These are phyloP conservation scores for Mycena polygramma DNA, from an alignment of 768 basidiomycete species.

Conservation along the genomic window DNA sequence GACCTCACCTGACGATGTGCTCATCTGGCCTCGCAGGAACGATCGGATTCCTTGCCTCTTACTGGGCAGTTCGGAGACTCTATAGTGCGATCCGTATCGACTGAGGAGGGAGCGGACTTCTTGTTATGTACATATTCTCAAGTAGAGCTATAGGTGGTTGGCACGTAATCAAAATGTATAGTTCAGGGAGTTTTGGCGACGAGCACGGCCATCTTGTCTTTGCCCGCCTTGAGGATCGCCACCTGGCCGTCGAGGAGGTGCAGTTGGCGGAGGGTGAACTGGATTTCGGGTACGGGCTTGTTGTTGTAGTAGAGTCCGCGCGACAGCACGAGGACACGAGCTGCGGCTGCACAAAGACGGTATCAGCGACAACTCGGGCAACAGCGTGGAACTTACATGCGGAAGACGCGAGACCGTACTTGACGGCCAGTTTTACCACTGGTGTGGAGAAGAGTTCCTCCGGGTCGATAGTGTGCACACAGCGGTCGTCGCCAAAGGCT, in stretches of 20 bases:
- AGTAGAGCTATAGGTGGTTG: conserved; percentile 13
- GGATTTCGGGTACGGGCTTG: conserved; percentile 62
- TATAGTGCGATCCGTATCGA: conserved; percentile 89
- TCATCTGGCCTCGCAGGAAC: conserved; percentile 65
- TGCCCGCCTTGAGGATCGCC: conserved; percentile 80
- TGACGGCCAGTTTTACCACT: conserved; percentile 72
- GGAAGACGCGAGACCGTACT: conserved; percentile 70
- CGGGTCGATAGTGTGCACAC: conserved; percentile 66
- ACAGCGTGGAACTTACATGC: conserved; percentile 62
- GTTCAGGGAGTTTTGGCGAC: conserved; percentile 43
- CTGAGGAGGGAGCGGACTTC: conserved; percentile 38
- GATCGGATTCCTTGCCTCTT: conserved; percentile 91
- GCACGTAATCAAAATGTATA: conserved; percentile 21
- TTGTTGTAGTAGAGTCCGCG: conserved; percentile 85
- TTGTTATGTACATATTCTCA: conserved; percentile 22
- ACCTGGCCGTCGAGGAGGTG: conserved; percentile 74
- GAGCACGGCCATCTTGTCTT: conserved; percentile 76
- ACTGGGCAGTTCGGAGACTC: conserved; percentile 89
- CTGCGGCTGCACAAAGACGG: conserved; percentile 64
- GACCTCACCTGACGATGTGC: not conserved
- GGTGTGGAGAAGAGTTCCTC: conserved; percentile 66
- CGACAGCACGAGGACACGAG: conserved; percentile 69
- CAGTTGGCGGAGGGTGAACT: conserved; percentile 53
- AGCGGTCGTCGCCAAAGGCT: conserved; percentile 75
- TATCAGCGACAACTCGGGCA: conserved; percentile 6